Evolutionary conservation across 352 stramenopile species (phyloP), one percentile per base, ranked within the genome.

Genomic region (Phytophthora ramorum): DNA sequence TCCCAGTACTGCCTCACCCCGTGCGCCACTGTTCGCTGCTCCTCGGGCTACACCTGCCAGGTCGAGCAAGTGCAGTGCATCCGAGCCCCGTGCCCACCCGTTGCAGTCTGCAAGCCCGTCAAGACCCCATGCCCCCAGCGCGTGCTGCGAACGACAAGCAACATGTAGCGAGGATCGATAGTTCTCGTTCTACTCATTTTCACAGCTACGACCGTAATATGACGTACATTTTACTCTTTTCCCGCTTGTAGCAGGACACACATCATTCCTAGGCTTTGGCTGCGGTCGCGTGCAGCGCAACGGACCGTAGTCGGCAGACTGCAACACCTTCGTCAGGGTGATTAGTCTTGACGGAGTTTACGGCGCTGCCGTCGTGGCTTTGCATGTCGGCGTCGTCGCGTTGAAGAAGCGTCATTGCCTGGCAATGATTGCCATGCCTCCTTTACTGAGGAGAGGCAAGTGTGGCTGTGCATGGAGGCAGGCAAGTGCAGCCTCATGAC

Each of bases 21-120:
- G 2, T 75, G 66, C 40, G 47, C 66, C 10, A 47, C 61, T 4
- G 48, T 67, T 35, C 66, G 49, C 28, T 74, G 66, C 35, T 28
- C 28, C 22, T 50, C 41, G 7, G 66, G 66, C 10, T 54, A 45
- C 20, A 66, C 53, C 3, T 74, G 66, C 43, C 17, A 63, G 7
- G 35, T 69, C 17, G 35, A 74, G 30, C 47, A 71, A 58, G 66
- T 66, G 14, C 59, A 74, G 45, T 74, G 66, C 41, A 66, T 70
- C 14, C 52, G 34, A 22, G 40, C 66, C 8, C 66, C 59, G 5
- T 74, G 66, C 41, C 66, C 53, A 10, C 60, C 60, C 13, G 22
- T 71, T 38, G 66, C 48, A 14, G 24, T 38, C 7, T 75, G 66
- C 66, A 71, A 71, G 32, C 55, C 60, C 2, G 24, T 50, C 32